These are phyloP conservation scores for Ogataea pini DNA, from an alignment of 805 yeast genomes.

Conservation along the genomic window DNA sequence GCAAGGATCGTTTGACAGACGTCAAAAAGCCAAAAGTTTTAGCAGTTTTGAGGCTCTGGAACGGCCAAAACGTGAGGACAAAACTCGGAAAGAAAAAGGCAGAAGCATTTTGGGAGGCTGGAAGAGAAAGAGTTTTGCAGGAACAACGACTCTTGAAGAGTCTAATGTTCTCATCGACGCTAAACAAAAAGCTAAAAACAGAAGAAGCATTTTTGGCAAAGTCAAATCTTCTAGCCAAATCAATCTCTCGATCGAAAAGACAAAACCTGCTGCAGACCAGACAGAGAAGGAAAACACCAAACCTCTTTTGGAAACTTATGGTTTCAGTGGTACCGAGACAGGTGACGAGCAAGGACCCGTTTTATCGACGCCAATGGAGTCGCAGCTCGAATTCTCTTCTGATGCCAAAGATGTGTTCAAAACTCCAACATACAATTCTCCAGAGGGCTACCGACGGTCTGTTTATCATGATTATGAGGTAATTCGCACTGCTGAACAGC, in stretches of 20 bases:
- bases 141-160: conserved; percentile 19
- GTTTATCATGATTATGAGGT: conserved; percentile 11
- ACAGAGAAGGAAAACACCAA: background rate
- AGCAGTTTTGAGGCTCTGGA: conserved; percentile 15
- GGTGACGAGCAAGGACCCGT: conserved; percentile 10
- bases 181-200: conserved; percentile 6
- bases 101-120: conserved; percentile 33
- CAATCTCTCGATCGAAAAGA: background rate
- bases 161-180: background rate
- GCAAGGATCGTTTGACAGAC: conserved; percentile 12
- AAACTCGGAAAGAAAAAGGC: conserved; percentile 28
- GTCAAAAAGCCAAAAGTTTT: conserved; percentile 24
- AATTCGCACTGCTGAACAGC: background rate
- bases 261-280: background rate
- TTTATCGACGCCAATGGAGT: conserved; percentile 16
- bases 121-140: conserved; percentile 33
- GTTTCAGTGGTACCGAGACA: conserved; percentile 18
- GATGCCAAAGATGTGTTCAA: conserved; percentile 1
- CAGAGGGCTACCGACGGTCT: conserved; percentile 16
- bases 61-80: conserved; percentile 10
- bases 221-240: conserved; percentile 11
- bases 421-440: conserved; percentile 19
- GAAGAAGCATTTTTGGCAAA: conserved; percentile 19
- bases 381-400: conserved; percentile 9
- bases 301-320: conserved; percentile 26